Conservation (phyloP, 2,329 filamentous ascomycete genomes). For the Rutstroemia sp. region DNA sequence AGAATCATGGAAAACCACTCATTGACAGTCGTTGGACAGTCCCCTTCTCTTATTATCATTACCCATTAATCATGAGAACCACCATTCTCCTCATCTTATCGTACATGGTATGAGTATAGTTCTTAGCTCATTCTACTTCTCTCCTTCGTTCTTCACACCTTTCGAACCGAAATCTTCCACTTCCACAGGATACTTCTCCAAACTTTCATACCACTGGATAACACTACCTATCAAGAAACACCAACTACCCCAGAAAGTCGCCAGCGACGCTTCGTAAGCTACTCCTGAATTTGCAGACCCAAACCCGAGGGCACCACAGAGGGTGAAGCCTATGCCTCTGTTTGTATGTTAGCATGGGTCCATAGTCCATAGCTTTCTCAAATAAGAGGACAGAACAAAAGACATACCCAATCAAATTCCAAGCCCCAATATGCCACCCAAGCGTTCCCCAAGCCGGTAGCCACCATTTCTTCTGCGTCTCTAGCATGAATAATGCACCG, state of each 20-base stretch:
- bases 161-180: slow-evolving; percentile 14
- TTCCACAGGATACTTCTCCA: slow-evolving; percentile 41
- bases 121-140: not conserved
- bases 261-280: slow-evolving; percentile 41
- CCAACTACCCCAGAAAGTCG: slow-evolving; percentile 44
- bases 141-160: slow-evolving; percentile 6
- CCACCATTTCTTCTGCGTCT: slow-evolving; percentile 59
- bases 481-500: slow-evolving; percentile 54
- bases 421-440: slow-evolving; percentile 61
- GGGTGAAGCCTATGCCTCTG: slow-evolving; percentile 48
- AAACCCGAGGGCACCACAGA: slow-evolving; percentile 51
- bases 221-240: slow-evolving; percentile 41
- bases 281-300: slow-evolving; percentile 34
- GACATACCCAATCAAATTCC: slow-evolving; percentile 51
- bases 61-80: no score
- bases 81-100: no score
- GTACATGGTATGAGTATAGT: not conserved
- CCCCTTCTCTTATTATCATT: no score
- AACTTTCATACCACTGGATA: slow-evolving; percentile 42
- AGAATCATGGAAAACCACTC: no score
- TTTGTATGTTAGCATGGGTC: not conserved
- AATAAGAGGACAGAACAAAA: not conserved
- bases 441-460: slow-evolving; percentile 46
- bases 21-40: no score
- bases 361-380: not conserved